Conservation (phyloP, 2,329 filamentous ascomycete genomes). For the Diaporthe destruens region DNA sequence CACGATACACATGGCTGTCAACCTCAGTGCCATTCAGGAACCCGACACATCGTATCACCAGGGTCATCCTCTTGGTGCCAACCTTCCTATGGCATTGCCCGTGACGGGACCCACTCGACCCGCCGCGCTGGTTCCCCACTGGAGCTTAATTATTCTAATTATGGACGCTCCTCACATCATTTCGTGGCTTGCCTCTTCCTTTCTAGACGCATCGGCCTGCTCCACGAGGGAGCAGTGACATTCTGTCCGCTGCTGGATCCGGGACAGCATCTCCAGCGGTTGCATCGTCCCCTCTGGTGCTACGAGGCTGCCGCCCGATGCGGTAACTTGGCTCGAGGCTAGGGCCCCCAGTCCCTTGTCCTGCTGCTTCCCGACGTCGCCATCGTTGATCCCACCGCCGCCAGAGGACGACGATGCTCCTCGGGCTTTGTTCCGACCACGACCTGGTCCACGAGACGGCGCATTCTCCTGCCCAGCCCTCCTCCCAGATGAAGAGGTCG, state of each 20-base stretch:
- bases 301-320: background rate
- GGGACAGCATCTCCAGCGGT: background rate
- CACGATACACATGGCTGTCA: background rate
- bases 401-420: background rate
- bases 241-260: background rate
- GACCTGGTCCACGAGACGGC: background rate
- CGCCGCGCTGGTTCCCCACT: background rate
- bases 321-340: constrained; percentile 31
- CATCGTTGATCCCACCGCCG: background rate
- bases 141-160: constrained; percentile 28
- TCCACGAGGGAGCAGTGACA: background rate
- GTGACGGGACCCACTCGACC: constrained; percentile 1
- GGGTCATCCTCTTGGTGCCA: constrained; percentile 4
- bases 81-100: background rate
- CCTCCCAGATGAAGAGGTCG: background rate
- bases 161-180: constrained; percentile 12
- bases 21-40: background rate
- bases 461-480: background rate
- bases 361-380: background rate
- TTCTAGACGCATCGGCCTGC: constrained; percentile 19
- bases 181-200: constrained; percentile 19
- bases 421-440: background rate
- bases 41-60: background rate
- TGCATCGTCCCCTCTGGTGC: background rate
- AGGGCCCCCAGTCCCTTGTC: background rate